Evolutionary conservation across 2,329 filamentous ascomycete species (phyloP), one percentile per base, ranked within the genome.

Genomic region (Alternaria postmessia): DNA sequence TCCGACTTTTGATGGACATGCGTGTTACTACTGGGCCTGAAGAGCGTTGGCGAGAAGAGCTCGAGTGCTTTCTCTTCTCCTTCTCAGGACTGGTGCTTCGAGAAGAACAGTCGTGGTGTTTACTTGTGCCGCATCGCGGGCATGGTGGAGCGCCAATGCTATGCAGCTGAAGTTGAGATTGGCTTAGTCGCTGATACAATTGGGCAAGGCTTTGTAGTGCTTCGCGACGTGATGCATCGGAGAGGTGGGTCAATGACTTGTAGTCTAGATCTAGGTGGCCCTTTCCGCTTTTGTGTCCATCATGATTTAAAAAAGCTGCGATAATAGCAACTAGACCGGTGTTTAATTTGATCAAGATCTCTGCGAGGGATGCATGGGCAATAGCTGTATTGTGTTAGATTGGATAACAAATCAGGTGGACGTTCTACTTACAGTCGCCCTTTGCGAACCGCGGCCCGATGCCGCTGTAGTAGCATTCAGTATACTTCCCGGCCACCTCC

Each of bases 301-400:
- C 76, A 58, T 75, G 72, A 26, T 76, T 71, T 38, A 83, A 64
- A 56, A 83, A 83, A 3, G 79, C 69, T 20, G 80, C 73, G 53
- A 83, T 82, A 65, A 84, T 82, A 57, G 71, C 68, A 7, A 83
- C 80, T 5, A 84, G 77, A 39, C 82, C 81, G 18, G 80, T 81
- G 61, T 84, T 83, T 28, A 83, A 70, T 61, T 76, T 81, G 57
- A 83, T 75, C 24, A 83, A 64, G 18, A 81, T 80, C 61, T 80
- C 80, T 11, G 80, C 79, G 20, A 83, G 80, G n/a, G 77, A 79
- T 3, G 78, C 78, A 59, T 82, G 81, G 16, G 81, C 81, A 54
- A 80, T 79, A 46, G 78, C 81, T 83, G 57, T 53, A 9, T 14
- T 26, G 18, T 3, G 44, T 52, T 30, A 58, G 51, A 11, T 38